Percentiles rank a stretch among this genome's conserved stretches.
These are phyloP conservation scores for Moesziomyces parantarcticus DNA, from an alignment of 1,284 basidiomycete species.

Conservation along the genomic window DNA sequence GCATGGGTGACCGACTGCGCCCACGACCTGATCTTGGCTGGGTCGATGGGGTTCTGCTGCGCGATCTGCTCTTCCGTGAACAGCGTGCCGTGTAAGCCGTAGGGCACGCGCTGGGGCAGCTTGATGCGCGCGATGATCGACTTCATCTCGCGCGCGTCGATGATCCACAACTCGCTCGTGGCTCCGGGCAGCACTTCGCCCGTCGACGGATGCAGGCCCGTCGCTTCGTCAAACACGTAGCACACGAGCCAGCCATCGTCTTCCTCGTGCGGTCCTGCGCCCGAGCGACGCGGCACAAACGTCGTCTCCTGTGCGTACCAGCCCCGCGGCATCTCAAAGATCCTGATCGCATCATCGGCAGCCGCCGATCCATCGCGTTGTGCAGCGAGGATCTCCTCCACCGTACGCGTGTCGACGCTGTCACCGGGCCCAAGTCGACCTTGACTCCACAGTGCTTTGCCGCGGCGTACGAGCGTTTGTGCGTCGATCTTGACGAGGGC, in stretches of 20 bases:
- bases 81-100: slow-evolving; percentile 68
- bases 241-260: slow-evolving; percentile 71
- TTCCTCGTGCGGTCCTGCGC: slow-evolving; percentile 48
- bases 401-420: slow-evolving; percentile 68
- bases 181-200: slow-evolving; percentile 67
- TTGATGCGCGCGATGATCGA: slow-evolving; percentile 69
- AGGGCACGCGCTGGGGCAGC: slow-evolving; percentile 70
- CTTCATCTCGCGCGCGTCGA: slow-evolving; percentile 69
- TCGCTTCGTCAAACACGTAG: slow-evolving; percentile 71
- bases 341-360: slow-evolving; percentile 56
- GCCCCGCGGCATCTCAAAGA: slow-evolving; percentile 69
- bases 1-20: slow-evolving; percentile 31
- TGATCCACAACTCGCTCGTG: slow-evolving; percentile 70
- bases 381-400: slow-evolving; percentile 67
- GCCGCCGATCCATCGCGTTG: slow-evolving; percentile 44
- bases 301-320: slow-evolving; percentile 70
- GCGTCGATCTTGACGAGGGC: slow-evolving; percentile 71
- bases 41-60: slow-evolving; percentile 48
- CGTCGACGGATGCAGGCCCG: slow-evolving; percentile 62
- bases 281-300: slow-evolving; percentile 68
- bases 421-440: slow-evolving; percentile 36
- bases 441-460: slow-evolving; percentile 58
- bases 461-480: slow-evolving; percentile 63
- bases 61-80: slow-evolving; percentile 63
- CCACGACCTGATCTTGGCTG: slow-evolving; percentile 37